Conservation (phyloP, 495 filamentous ascomycete species). For the Pseudotulostoma volvatum region DNA sequence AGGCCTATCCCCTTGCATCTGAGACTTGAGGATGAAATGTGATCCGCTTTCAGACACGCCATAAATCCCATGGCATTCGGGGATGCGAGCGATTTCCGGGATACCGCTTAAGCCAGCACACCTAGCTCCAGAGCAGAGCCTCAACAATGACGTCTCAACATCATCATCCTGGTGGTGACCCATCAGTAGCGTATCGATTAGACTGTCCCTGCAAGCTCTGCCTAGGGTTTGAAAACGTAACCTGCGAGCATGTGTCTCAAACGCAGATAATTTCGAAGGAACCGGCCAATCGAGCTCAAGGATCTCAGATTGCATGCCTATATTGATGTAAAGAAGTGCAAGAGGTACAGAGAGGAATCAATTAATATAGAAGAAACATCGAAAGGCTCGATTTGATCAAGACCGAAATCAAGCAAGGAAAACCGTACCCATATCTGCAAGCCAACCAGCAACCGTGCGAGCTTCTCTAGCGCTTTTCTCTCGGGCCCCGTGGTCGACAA, state of each 20-base stretch:
- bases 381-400: too few species aligned
- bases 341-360: neutral
- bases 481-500: conserved; percentile 68
- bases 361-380: neutral
- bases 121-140: conserved; percentile 44
- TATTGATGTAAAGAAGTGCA: conserved; percentile 6
- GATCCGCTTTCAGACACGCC: conserved; percentile 53
- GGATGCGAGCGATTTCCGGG: conserved; percentile 43
- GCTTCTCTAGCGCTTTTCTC: conserved; percentile 55
- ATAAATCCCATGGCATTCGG: conserved; percentile 64
- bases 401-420: too few species aligned
- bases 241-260: conserved; percentile 65
- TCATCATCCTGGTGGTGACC: conserved; percentile 80
- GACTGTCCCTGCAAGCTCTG: conserved; percentile 31
- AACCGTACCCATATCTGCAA: conserved; percentile 27
- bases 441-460: conserved; percentile 33
- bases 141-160: conserved; percentile 72
- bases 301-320: conserved; percentile 35
- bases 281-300: conserved; percentile 35
- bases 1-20: neutral
- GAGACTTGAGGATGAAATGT: conserved; percentile 1
- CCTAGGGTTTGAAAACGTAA: conserved; percentile 60
- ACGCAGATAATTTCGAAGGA: conserved; percentile 35
- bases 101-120: conserved; percentile 59
- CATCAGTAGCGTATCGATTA: conserved; percentile 42